These are phyloP conservation scores for Mucor saturninus DNA, from an alignment of 371 early-diverging fungal genomes.

Conservation along the genomic window DNA sequence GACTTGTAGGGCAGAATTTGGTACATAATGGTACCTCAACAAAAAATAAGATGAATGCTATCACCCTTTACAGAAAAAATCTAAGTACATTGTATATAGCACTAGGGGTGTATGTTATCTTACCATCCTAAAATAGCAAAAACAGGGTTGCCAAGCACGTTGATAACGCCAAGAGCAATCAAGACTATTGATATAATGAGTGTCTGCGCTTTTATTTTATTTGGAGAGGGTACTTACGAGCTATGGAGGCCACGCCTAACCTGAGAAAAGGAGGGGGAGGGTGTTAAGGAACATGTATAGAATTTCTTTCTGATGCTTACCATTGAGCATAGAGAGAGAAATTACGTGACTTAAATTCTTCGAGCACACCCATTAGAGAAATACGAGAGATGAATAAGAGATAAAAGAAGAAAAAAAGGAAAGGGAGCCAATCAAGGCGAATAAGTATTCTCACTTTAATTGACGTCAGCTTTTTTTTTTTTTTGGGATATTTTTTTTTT, in stretches of 20 bases:
- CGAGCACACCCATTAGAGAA: slow-evolving; percentile 46
- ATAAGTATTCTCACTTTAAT: slow-evolving; percentile 1
- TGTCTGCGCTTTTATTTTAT: background rate
- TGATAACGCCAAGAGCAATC: slow-evolving; percentile 41
- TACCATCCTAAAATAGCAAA: slow-evolving; percentile 56
- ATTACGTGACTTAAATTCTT: slow-evolving; percentile 52
- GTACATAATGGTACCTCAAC: slow-evolving; percentile 52
- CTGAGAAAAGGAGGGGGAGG: slow-evolving; percentile 15
- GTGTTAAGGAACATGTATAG: background rate
- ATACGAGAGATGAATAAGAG: slow-evolving; percentile 8
- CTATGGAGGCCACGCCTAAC: slow-evolving; percentile 47
- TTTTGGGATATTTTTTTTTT: background rate
- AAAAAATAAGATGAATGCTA: slow-evolving; percentile 52
- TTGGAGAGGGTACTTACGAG: slow-evolving; percentile 32
- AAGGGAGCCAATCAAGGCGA: slow-evolving; percentile 5
- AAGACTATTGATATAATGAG: slow-evolving; percentile 30
- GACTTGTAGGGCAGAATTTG: slow-evolving; percentile 55
- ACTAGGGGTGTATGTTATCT: background rate
- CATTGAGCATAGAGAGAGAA: slow-evolving; percentile 58
- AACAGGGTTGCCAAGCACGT: slow-evolving; percentile 32
- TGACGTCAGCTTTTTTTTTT: slow-evolving; percentile 21
- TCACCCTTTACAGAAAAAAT: slow-evolving; percentile 27
- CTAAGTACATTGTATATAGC: background rate
- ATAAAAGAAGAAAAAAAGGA: slow-evolving; percentile 3
- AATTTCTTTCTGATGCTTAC: slow-evolving; percentile 15